Base-by-base conservation (phyloP, 257 asterid species). In the Oldenlandia corymbosa region DNA sequence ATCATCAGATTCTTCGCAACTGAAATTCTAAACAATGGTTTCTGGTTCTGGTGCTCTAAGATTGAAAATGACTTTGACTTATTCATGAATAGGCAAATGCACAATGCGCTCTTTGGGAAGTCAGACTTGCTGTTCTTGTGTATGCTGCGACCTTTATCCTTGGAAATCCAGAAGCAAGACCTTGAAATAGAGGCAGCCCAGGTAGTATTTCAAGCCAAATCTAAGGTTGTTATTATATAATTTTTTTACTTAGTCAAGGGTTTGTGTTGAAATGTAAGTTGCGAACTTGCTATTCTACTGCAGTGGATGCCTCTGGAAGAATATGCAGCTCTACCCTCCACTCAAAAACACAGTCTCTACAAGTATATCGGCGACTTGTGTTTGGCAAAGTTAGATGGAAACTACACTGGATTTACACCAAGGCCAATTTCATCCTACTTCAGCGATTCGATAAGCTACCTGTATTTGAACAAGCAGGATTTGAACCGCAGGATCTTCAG, bases 261-360 rank as follows among this genome's bases (percentile, higher is more conserved):
- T 41, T 41, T 41, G 11, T 42, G 2, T 7, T 42, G 18, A 10
- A 1, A 39, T 39, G 10, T 1, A 39, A 39, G 43, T 39, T 32
- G 43, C 24, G 37, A 47, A 20, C 32, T 14, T 12, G 10, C 16
- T 6, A 20, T 10, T 55, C 54, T 57, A 2, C 27, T 21, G 43
- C 65, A 87, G 95, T 87, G 93, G 95, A 87, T 85, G 90, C 87
- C 95, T 36, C 76, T 83, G 27, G 80, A 72, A 39, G 94, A 85
- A 27, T 87, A 85, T 39, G 84, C 85, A 46, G 79, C 80, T 23
- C 85, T 83, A 55, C 78, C 82, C 24, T 67, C 74, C 41, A 71
- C 78, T 17, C 62, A 74, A 57, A 75, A 78, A 47, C 76, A 78
- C 68, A 61, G 75, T 9, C 55, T 83, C 36, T 81, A 73, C 78